phyloP scores from a whole-genome alignment of 2,329 filamentous ascomycete genomes.

The Monilinia laxa region DNA sequence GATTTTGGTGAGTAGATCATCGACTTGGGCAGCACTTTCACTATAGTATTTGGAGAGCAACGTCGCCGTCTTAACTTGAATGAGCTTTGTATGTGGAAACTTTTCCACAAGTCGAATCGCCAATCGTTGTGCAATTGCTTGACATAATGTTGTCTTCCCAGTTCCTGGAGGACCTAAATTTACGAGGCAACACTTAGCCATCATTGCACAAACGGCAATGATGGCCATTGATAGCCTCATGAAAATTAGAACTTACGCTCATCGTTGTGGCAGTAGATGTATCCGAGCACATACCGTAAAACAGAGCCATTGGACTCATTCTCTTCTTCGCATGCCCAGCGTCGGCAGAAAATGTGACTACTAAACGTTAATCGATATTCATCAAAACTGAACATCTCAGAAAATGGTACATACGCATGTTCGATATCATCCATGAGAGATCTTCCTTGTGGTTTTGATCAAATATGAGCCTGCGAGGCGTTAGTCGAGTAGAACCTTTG shows the following conservation, averaged over 20 bases:
- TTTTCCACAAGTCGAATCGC: conserved; percentile 45
- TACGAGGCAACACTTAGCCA: not conserved
- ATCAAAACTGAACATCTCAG: not conserved
- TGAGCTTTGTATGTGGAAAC: conserved; percentile 43
- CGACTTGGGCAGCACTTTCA: conserved; percentile 47
- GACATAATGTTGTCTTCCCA: conserved; percentile 92
- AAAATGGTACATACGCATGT: conserved; percentile 31
- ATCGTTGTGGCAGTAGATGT: not conserved
- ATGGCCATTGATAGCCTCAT: not conserved
- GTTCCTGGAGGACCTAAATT: conserved; percentile 60
- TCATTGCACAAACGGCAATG: conserved; percentile 1
- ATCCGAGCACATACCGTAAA: conserved; percentile 65
- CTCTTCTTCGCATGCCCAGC: conserved; percentile 72
- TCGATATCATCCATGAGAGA: conserved; percentile 37
- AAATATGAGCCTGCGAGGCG: conserved; percentile 35
- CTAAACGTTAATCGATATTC: not conserved
- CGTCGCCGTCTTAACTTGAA: conserved; percentile 48
- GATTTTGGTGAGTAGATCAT: conserved; percentile 46
- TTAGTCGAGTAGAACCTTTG: conserved; percentile 12
- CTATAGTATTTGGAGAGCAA: conserved; percentile 50
- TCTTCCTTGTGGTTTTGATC: conserved; percentile 37
- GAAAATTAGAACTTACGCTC: not conserved
- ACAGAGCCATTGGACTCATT: conserved; percentile 88
- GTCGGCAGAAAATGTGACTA: conserved; percentile 32
- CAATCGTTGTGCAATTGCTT: conserved; percentile 74